These are phyloP conservation scores for Phaseolus coccineus DNA, from an alignment of 331 rosid genomes.

Conservation along the genomic window DNA sequence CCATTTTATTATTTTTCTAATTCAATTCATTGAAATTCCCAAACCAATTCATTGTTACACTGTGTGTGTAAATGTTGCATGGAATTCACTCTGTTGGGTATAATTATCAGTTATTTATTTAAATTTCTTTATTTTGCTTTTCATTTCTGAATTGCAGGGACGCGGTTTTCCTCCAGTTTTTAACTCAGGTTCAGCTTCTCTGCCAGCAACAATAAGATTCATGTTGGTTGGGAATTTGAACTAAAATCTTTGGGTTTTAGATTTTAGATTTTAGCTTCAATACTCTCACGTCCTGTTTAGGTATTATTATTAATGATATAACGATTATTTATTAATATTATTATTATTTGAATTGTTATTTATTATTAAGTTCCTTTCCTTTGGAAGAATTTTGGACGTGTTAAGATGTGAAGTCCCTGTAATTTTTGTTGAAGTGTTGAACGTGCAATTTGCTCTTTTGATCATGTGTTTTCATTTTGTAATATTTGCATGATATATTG, in stretches of 20 bases:
- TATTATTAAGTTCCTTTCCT: not conserved
- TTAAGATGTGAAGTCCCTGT: conserved; percentile 25
- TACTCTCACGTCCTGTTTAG: conserved; percentile 43
- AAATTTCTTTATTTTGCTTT: not conserved
- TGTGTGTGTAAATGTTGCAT: not conserved
- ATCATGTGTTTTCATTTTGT: conserved; percentile 16
- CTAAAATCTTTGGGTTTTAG: conserved; percentile 34
- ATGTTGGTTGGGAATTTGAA: conserved; percentile 41
- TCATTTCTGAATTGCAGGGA: conserved; percentile 49
- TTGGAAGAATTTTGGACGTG: conserved; percentile 18
- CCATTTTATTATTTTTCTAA: not conserved
- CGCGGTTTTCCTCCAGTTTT: conserved; percentile 47
- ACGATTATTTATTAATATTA: conserved; percentile 28
- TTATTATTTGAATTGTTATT: not conserved
- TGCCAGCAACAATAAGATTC: conserved; percentile 11
- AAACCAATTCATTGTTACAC: not conserved
- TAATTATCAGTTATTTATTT: not conserved
- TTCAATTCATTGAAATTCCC: not conserved
- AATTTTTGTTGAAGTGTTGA: conserved; percentile 26
- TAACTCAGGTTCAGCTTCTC: conserved; percentile 41
- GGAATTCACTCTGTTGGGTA: not conserved
- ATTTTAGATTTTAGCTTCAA: conserved; percentile 24
- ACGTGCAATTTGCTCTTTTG: conserved; percentile 35
- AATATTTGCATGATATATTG: conserved; percentile 31
- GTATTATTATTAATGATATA: conserved; percentile 25